Conservation (phyloP, 805 yeast species). For the Ogataea pignaliae region DNA sequence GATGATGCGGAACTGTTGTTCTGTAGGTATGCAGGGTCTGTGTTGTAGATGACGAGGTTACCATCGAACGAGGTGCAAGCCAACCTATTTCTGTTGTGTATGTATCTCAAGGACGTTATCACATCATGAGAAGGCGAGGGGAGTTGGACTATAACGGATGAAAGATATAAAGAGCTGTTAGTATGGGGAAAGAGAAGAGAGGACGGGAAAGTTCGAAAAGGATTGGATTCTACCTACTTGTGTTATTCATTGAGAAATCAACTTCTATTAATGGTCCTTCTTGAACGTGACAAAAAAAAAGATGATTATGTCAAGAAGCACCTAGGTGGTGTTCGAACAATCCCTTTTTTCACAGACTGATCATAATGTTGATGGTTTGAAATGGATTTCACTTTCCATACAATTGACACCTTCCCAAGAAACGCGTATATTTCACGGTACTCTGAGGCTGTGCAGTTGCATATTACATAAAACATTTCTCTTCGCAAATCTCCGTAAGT, state of each 20-base stretch:
- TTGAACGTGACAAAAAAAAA: too few relatives aligned
- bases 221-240: background rate
- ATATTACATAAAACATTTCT: too few relatives aligned
- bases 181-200: background rate
- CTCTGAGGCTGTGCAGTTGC: too few relatives aligned
- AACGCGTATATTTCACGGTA: too few relatives aligned
- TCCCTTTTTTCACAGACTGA: too few relatives aligned
- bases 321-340: too few relatives aligned
- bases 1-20: too few relatives aligned
- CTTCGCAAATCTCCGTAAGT: too few relatives aligned
- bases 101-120: constrained; percentile 9
- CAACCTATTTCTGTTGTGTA: background rate
- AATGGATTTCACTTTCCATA: too few relatives aligned
- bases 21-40: background rate
- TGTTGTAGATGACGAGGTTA: constrained; percentile 6
- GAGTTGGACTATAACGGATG: constrained; percentile 3
- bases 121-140: constrained; percentile 10
- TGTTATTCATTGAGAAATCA: background rate
- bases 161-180: background rate
- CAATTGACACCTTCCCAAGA: too few relatives aligned
- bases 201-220: background rate
- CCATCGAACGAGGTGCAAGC: constrained; percentile 14
- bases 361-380: too few relatives aligned
- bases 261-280: background rate
- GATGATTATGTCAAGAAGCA: too few relatives aligned